A percentile compares a stretch with the other conserved stretches of the same genome.
These are phyloP conservation scores for Thraustotheca clavata DNA, from an alignment of 352 stramenopile genomes.

Conservation along the genomic window DNA sequence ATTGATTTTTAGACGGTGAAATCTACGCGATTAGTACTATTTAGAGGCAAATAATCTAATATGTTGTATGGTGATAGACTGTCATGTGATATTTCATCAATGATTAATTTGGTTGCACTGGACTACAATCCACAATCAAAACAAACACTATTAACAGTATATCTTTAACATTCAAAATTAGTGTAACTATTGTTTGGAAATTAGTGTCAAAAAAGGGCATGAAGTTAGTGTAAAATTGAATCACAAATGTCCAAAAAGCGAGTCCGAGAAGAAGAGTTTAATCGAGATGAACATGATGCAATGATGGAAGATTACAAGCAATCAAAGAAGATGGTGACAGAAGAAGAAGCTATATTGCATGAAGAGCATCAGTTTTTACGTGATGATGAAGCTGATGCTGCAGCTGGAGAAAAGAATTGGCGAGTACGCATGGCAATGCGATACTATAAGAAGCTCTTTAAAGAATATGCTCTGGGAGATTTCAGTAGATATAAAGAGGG, in stretches of 20 bases:
- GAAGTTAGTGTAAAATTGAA: too few relatives aligned
- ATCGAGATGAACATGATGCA: conserved; percentile 1
- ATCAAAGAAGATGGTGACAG: conserved; percentile 1
- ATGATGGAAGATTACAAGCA: conserved; percentile 14
- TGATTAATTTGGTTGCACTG: too few relatives aligned
- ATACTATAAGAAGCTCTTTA: conserved; percentile 80
- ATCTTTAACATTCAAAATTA: too few relatives aligned
- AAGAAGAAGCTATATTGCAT: conserved; percentile 27
- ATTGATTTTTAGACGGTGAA: too few relatives aligned
- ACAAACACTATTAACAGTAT: too few relatives aligned
- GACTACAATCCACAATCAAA: too few relatives aligned
- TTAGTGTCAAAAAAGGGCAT: too few relatives aligned
- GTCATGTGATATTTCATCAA: too few relatives aligned
- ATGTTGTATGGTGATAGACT: too few relatives aligned
- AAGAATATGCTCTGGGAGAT: conserved; percentile 73
- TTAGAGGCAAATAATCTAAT: too few relatives aligned
- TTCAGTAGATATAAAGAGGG: conserved; percentile 52
- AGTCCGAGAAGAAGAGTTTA: background rate
- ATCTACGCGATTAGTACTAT: too few relatives aligned
- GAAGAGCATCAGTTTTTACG: conserved; percentile 70
- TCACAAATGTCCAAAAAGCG: background rate
- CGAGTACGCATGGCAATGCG: conserved; percentile 64
- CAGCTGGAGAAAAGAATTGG: conserved; percentile 49
- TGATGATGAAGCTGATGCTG: conserved; percentile 51
- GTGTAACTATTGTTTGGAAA: too few relatives aligned